Conservation (phyloP, 2,329 filamentous ascomycete genomes). For the Cladosporium sp. region DNA sequence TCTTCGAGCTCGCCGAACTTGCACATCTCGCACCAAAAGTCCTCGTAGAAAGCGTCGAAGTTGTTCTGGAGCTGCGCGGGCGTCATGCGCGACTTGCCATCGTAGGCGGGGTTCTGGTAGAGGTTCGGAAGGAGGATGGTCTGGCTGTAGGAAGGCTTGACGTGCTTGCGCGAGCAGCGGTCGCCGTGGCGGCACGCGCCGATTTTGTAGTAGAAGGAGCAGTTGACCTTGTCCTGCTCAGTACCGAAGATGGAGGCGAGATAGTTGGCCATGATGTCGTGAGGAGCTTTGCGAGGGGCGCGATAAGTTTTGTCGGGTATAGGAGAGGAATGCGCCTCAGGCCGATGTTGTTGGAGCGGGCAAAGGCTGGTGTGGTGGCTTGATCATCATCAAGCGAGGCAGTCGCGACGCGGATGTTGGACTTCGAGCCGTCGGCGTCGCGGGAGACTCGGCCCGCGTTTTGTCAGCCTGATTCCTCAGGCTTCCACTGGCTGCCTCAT, state of each 20-base stretch:
- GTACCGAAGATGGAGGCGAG: conserved; percentile 99
- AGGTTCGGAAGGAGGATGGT: conserved; percentile 97
- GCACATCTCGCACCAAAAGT: conserved; percentile 99
- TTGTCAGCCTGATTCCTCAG: not conserved
- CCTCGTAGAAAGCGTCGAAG: conserved; percentile 99
- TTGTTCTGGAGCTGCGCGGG: conserved; percentile 93
- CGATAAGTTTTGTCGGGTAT: not conserved
- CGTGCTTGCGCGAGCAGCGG: conserved; percentile 95
- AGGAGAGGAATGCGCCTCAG: not conserved
- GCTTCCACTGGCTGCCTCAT: not conserved
- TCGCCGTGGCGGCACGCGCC: conserved; percentile 97
- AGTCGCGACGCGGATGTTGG: too few relatives aligned
- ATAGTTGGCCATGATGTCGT: conserved; percentile 80
- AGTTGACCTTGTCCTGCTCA: conserved; percentile 98
- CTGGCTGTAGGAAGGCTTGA: conserved; percentile 97
- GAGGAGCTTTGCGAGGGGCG: not conserved
- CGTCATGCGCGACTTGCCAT: conserved; percentile 80
- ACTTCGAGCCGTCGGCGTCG: too few relatives aligned
- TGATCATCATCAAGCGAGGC: too few relatives aligned
- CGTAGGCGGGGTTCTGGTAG: conserved; percentile 98
- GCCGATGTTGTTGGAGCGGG: too few relatives aligned
- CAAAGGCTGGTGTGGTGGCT: too few relatives aligned
- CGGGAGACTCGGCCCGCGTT: not conserved
- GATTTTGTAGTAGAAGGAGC: conserved; percentile 99
- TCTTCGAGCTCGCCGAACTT: conserved; percentile 97